Evolutionary conservation across 805 yeast genomes (phyloP).

Genomic region (Pichia californica): DNA sequence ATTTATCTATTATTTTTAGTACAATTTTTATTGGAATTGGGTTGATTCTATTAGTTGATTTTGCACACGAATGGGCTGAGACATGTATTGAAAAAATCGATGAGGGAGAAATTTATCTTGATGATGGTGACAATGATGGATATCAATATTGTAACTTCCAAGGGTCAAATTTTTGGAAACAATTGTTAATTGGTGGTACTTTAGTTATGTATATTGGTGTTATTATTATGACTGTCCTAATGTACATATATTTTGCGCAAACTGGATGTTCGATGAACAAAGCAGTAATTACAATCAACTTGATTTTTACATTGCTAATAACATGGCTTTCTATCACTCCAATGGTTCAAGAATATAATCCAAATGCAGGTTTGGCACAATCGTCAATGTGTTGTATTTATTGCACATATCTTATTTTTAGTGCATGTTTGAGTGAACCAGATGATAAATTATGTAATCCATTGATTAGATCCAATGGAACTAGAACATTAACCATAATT

Average conservation of each 20-base stretch:
- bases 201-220: conserved; percentile 74
- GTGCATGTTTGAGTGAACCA: conserved; percentile 95
- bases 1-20: conserved; percentile 78
- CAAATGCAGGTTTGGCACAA: conserved; percentile 95
- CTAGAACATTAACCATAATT: conserved; percentile 81
- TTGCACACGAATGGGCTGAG: conserved; percentile 99
- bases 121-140: conserved; percentile 35
- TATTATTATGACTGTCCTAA: conserved; percentile 62
- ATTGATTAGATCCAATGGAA: conserved; percentile 77
- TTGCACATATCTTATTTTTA: conserved; percentile 83
- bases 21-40: conserved; percentile 86
- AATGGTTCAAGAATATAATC: conserved; percentile 82
- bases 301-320: conserved; percentile 56
- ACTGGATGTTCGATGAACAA: conserved; percentile 84
- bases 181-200: conserved; percentile 80
- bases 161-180: conserved; percentile 64
- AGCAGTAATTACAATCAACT: conserved; percentile 73
- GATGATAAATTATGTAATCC: conserved; percentile 94
- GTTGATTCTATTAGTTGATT: conserved; percentile 82
- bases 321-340: conserved; percentile 74
- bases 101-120: conserved; percentile 51
- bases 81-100: conserved; percentile 88
- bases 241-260: conserved; percentile 80
- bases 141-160: conserved; percentile 22
- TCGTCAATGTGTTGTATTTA: conserved; percentile 92